A percentile compares a stretch with the other conserved stretches of the same genome.
Conservation (phyloP, 2,329 filamentous ascomycete genomes). For the Mycocentrospora acerina region DNA sequence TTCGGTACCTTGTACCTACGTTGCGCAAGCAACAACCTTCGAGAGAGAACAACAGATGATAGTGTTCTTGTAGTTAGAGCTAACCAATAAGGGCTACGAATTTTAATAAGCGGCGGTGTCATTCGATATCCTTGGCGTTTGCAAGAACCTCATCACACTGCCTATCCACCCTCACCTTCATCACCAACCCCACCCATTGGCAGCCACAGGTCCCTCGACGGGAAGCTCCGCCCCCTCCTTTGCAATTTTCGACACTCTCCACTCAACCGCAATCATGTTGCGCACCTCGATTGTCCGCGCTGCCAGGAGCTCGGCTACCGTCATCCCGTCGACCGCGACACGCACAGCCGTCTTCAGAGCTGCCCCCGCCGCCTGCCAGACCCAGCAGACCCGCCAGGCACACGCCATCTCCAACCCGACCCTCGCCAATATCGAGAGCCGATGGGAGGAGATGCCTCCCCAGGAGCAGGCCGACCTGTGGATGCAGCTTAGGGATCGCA, state of each 20-base stretch:
- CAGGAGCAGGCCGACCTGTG: conserved; percentile 99
- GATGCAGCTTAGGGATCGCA: conserved; percentile 97
- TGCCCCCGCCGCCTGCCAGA: conserved; percentile 43
- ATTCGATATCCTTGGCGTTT: conserved; percentile 5
- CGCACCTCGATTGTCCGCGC: conserved; percentile 44
- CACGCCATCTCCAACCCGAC: conserved; percentile 98
- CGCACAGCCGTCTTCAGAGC: conserved; percentile 36
- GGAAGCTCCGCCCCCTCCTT: conserved; percentile 35
- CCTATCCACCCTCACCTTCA: conserved; percentile 25
- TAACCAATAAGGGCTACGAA: too few relatives aligned
- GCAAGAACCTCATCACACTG: conserved; percentile 19
- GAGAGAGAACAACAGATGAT: too few relatives aligned
- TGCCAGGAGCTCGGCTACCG: conserved; percentile 38
- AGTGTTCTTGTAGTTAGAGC: too few relatives aligned
- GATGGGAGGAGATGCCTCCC: conserved; percentile 96
- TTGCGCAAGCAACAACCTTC: conserved; percentile 21
- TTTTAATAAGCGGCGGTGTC: too few relatives aligned
- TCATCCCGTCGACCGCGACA: conserved; percentile 37
- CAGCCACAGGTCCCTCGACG: conserved; percentile 38
- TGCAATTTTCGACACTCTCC: conserved; percentile 40
- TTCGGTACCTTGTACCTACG: conserved; percentile 1
- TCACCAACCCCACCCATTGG: conserved; percentile 42
- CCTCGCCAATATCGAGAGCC: conserved; percentile 97
- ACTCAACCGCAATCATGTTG: conserved; percentile 43
- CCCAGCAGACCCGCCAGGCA: conserved; percentile 63